Percentiles rank a stretch among this genome's conserved stretches.
These are phyloP conservation scores for Vaccinium darrowii DNA, from an alignment of 148 eudicot genomes.

Conservation along the genomic window DNA sequence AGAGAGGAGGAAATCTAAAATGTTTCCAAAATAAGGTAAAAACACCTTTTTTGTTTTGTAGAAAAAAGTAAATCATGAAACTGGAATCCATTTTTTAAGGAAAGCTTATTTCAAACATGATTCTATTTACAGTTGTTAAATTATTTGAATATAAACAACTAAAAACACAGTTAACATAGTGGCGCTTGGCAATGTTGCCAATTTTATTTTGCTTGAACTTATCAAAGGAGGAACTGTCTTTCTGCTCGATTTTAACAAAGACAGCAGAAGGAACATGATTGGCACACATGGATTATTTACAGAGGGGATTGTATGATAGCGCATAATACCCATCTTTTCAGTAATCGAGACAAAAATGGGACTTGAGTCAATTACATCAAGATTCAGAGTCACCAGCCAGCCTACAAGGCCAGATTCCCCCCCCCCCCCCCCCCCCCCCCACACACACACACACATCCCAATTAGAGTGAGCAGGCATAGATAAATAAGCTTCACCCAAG, in stretches of 20 bases:
- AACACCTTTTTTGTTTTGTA: background rate
- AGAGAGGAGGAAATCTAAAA: background rate
- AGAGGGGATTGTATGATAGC: background rate
- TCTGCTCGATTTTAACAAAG: background rate
- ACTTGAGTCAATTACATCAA: slow-evolving; percentile 4
- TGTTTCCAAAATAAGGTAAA: background rate
- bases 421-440: too few species aligned
- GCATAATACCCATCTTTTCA: background rate
- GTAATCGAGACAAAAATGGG: background rate
- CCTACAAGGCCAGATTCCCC: background rate
- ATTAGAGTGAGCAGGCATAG: background rate
- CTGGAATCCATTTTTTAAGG: background rate
- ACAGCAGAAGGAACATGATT: background rate
- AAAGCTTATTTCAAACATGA: background rate
- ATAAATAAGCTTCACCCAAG: background rate
- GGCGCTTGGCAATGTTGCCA: background rate
- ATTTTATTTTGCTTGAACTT: background rate
- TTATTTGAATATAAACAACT: background rate
- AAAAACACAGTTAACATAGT: background rate
- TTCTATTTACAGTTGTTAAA: background rate
- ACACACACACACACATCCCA: too few species aligned
- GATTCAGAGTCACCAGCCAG: background rate
- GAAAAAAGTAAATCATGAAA: background rate
- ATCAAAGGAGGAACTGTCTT: background rate
- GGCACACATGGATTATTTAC: background rate